These are phyloP conservation scores for Prunus mira DNA, from an alignment of 306 rosid genomes.

Conservation along the genomic window DNA sequence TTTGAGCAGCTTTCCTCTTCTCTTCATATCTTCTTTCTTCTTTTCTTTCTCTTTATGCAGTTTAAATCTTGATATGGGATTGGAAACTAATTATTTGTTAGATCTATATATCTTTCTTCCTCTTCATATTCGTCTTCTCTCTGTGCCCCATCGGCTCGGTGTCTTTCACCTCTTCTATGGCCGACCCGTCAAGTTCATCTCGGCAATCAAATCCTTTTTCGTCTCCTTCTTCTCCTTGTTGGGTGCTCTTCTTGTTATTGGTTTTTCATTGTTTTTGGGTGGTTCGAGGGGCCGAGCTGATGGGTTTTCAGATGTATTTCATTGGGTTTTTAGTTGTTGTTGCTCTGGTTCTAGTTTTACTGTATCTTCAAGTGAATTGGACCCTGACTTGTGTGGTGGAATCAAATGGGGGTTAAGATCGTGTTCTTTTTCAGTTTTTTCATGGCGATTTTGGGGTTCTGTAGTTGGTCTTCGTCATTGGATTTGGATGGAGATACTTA, in stretches of 20 bases:
- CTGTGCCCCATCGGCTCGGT: conserved; percentile 36
- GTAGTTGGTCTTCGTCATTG: background rate
- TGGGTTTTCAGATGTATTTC: conserved; percentile 12
- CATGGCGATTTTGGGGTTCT: background rate
- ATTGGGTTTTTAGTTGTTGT: conserved; percentile 4
- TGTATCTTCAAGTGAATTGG: conserved; percentile 55
- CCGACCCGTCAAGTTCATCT: conserved; percentile 41
- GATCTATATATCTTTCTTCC: conserved; percentile 3
- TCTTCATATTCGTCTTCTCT: conserved; percentile 30
- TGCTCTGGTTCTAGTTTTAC: conserved; percentile 1
- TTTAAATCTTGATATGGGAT: too few relatives aligned
- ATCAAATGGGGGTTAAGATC: conserved; percentile 40
- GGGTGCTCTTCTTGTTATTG: conserved; percentile 23
- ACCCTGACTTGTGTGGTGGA: conserved; percentile 44
- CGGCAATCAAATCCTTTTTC: conserved; percentile 43
- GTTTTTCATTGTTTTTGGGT: conserved; percentile 2
- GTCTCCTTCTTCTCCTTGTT: conserved; percentile 41
- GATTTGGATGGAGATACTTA: too few relatives aligned
- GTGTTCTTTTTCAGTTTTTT: background rate
- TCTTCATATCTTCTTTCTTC: too few relatives aligned
- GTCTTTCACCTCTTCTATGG: conserved; percentile 47
- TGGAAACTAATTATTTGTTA: too few relatives aligned
- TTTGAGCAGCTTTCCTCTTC: too few relatives aligned
- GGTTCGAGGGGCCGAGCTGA: background rate
- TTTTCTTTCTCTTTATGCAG: too few relatives aligned